phyloP scores from a whole-genome alignment of 805 yeast genomes.

The Candida maris region DNA sequence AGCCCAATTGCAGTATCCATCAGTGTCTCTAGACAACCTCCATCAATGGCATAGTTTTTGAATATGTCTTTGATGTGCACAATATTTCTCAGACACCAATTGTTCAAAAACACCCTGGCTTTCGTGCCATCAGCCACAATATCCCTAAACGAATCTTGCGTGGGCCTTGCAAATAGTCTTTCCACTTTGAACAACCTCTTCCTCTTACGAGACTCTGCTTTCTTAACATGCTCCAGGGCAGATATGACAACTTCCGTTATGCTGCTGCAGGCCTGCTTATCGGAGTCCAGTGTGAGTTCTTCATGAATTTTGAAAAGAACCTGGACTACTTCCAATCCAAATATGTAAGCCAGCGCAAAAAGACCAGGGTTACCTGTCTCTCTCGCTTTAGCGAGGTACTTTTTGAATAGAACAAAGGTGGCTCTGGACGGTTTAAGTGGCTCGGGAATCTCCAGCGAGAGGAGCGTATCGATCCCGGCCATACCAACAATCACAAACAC shows the following conservation, averaged over 20 bases:
- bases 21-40: conserved; percentile 12
- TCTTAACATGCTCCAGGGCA: conserved; percentile 11
- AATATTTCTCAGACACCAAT: conserved; percentile 13
- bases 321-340: conserved; percentile 15
- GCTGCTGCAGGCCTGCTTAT: conserved; percentile 2
- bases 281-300: neutral
- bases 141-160: conserved; percentile 4
- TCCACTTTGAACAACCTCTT: conserved; percentile 5
- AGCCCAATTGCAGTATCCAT: conserved; percentile 15
- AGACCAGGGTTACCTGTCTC: conserved; percentile 6
- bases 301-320: conserved; percentile 10
- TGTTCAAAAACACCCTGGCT: conserved; percentile 14
- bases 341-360: conserved; percentile 14
- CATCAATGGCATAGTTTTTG: conserved; percentile 9
- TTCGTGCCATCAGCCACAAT: conserved; percentile 9
- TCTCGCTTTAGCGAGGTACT: conserved; percentile 7
- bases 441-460: conserved; percentile 3
- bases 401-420: conserved; percentile 10
- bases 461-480: conserved; percentile 1
- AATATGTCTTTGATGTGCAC: conserved; percentile 8
- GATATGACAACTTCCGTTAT: conserved; percentile 4
- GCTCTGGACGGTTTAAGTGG: conserved; percentile 5
- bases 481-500: no score
- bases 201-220: conserved; percentile 2
- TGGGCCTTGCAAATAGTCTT: conserved; percentile 1